Evolutionary conservation across 2,329 filamentous ascomycete genomes (phyloP).

Genomic region (Aspergillus persii): DNA sequence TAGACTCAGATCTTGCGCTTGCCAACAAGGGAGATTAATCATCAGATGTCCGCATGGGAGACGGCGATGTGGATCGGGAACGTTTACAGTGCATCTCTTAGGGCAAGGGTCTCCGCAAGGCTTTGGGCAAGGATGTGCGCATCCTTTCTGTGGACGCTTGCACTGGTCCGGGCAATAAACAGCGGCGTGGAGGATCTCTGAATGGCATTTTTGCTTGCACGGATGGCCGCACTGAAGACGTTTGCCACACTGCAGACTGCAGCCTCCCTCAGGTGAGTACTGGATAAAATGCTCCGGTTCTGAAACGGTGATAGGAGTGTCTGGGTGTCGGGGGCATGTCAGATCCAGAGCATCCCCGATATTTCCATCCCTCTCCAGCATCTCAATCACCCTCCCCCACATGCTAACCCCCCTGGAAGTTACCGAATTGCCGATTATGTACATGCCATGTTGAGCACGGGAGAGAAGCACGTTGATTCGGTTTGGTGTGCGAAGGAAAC

Average conservation of each 20-base stretch:
- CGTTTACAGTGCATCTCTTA: slow-evolving; percentile 25
- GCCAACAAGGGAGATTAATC: slow-evolving; percentile 33
- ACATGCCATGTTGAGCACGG: slow-evolving; percentile 68
- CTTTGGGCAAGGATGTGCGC: slow-evolving; percentile 42
- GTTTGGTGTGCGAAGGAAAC: slow-evolving; percentile 66
- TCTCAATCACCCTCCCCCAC: slow-evolving; percentile 60
- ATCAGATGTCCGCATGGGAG: slow-evolving; percentile 32
- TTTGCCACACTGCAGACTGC: slow-evolving; percentile 49
- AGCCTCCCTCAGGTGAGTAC: slow-evolving; percentile 62
- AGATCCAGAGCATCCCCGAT: slow-evolving; percentile 55
- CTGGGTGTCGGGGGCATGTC: slow-evolving; percentile 60
- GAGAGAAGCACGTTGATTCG: slow-evolving; percentile 68
- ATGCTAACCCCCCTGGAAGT: slow-evolving; percentile 59
- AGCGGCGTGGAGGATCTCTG: slow-evolving; percentile 41
- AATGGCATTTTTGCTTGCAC: slow-evolving; percentile 47
- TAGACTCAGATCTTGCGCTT: slow-evolving; percentile 42
- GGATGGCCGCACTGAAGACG: slow-evolving; percentile 47
- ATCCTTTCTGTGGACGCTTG: slow-evolving; percentile 33
- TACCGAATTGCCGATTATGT: slow-evolving; percentile 64
- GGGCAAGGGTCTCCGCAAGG: slow-evolving; percentile 44
- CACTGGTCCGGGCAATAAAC: slow-evolving; percentile 45
- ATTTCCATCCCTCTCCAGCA: slow-evolving; percentile 48
- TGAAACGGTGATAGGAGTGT: slow-evolving; percentile 51
- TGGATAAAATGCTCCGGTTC: slow-evolving; percentile 58
- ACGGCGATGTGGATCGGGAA: slow-evolving; percentile 3